These are phyloP conservation scores for Linum tenue DNA, from an alignment of 345 rosid genomes.

Conservation along the genomic window DNA sequence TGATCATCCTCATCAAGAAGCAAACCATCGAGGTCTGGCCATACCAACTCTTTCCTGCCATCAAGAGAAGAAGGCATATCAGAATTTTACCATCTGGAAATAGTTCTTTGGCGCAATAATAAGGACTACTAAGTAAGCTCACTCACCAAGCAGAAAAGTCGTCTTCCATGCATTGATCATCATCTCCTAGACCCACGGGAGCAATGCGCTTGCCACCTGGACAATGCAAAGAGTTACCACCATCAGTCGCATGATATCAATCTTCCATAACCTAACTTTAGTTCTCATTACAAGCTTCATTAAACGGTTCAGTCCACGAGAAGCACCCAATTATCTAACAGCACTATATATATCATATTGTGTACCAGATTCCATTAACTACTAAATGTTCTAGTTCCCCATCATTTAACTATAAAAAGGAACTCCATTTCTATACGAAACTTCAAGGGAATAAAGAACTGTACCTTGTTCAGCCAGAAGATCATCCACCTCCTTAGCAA, in stretches of 20 bases:
- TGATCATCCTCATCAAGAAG: conserved; percentile 73
- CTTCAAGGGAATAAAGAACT: conserved; percentile 5
- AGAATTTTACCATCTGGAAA: not conserved
- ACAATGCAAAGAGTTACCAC: conserved; percentile 4
- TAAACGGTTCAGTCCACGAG: too few species aligned
- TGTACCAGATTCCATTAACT: not conserved
- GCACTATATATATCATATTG: too few species aligned
- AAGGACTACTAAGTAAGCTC: conserved; percentile 6
- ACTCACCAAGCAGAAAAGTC: conserved; percentile 74
- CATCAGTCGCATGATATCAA: too few species aligned
- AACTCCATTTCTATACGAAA: not conserved
- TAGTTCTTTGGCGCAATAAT: not conserved
- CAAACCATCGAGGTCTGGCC: conserved; percentile 90
- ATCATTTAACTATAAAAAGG: not conserved
- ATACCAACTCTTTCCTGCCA: conserved; percentile 67
- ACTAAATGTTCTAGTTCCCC: not conserved
- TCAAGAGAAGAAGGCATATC: not conserved
- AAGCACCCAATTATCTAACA: too few species aligned
- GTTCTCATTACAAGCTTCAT: too few species aligned
- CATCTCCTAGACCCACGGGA: conserved; percentile 90
- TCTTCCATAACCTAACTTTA: too few species aligned
- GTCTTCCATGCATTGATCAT: conserved; percentile 97
- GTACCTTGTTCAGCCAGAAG: conserved; percentile 71
- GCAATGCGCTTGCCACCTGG: conserved; percentile 65
- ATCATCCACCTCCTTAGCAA: conserved; percentile 77